Evolutionary conservation across 805 yeast genomes (phyloP).

Genomic region (Candida caryicola): DNA sequence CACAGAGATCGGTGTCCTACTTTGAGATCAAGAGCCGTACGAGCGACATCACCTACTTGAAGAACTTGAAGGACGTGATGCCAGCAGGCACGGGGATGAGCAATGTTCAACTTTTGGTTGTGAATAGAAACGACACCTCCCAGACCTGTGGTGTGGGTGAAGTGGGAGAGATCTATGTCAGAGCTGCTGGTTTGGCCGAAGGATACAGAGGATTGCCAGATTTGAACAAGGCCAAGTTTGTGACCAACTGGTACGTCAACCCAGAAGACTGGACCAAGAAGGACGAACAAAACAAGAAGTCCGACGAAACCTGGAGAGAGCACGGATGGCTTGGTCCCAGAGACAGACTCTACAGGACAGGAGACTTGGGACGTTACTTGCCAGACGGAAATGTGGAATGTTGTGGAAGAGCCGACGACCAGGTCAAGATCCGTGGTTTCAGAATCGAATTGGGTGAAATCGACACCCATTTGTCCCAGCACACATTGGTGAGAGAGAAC

Average conservation of each 20-base stretch:
- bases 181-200: slow-evolving; percentile 97
- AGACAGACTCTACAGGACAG: slow-evolving; percentile 94
- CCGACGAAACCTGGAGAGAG: slow-evolving; percentile 63
- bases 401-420: slow-evolving; percentile 98
- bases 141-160: slow-evolving; percentile 98
- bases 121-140: slow-evolving; percentile 81
- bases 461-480: slow-evolving; percentile 94
- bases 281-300: slow-evolving; percentile 45
- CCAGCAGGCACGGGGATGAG: slow-evolving; percentile 99
- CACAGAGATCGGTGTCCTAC: slow-evolving; percentile 96
- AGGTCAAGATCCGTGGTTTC: slow-evolving; percentile 97
- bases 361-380: slow-evolving; percentile 93
- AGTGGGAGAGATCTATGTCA: slow-evolving; percentile 96
- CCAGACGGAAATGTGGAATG: slow-evolving; percentile 98
- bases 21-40: slow-evolving; percentile 79
- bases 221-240: slow-evolving; percentile 79
- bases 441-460: slow-evolving; percentile 98
- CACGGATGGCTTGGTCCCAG: slow-evolving; percentile 88
- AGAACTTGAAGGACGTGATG: slow-evolving; percentile 87
- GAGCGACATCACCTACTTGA: slow-evolving; percentile 68
- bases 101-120: slow-evolving; percentile 91
- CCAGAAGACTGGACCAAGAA: slow-evolving; percentile 58
- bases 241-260: slow-evolving; percentile 86
- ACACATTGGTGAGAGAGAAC: slow-evolving; percentile 88
- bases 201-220: slow-evolving; percentile 93